Base-by-base conservation (phyloP, 371 early-diverging fungal species). In the Mortierella sp. region DNA sequence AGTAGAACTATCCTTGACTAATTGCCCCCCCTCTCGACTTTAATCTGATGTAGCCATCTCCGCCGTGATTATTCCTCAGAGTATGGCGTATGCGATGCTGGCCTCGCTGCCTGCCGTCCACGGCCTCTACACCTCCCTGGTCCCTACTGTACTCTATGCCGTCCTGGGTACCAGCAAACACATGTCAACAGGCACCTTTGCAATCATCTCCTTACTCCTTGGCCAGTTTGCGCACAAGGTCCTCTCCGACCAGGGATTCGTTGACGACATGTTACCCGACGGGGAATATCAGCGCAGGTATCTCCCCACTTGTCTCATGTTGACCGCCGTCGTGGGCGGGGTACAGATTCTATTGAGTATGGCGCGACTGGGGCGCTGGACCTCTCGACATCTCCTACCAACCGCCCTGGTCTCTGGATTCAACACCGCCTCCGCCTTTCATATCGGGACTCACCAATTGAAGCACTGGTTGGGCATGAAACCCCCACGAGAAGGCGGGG, bases 81-180 rank as follows among this genome's bases (percentile, higher is more conserved):
- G 89, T 57, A 90, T 91, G 90, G 89, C 91, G 44, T 91, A 91
- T 74, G 89, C 91, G 5, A 88, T 88, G 71, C 72, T 91, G 13
- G 90, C 92, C 5, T 82, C 82, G 5, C 59, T 91, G 74, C 90
- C 91, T 2, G 88, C 92, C 2, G 92, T 89, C 28, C 82, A 88
- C 73, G 92, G 92, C 14, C 89, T 91, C n/a, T 91, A 91, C 74
- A 82, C 91, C 26, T 88, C 90, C 55, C 74, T 90, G 50, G 84
- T 90, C 37, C 89, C 90, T 0, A 76, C 86, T 5, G 34, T 82
- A 54, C 70, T 89, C 50, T 90, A 90, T 78, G 70, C 87, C 16
- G 50, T 90, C 43, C 78, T 90, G 57, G 91, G 89, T 16, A 83
- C 87, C 3, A 85, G 86, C 70, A 82, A 79, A 44, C 90, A 88